These are phyloP conservation scores for Gossypium thurberi DNA, from an alignment of 345 rosid genomes.

Conservation along the genomic window DNA sequence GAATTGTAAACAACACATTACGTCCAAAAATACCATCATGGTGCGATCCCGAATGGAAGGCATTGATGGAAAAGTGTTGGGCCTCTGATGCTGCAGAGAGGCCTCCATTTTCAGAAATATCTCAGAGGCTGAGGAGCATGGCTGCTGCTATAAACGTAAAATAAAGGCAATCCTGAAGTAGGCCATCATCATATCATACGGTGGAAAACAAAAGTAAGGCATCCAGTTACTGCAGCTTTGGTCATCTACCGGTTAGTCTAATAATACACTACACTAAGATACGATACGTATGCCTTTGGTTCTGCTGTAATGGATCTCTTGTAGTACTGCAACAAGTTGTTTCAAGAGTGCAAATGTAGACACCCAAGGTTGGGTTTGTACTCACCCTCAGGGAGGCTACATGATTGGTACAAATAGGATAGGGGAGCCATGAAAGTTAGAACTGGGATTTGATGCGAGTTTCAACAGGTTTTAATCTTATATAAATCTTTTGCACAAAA, in stretches of 20 bases:
- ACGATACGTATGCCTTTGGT: constrained; percentile 13
- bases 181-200: too few relatives aligned
- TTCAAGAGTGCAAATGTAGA: constrained; percentile 13
- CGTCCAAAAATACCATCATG: too few relatives aligned
- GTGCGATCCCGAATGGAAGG: too few relatives aligned
- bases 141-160: too few relatives aligned
- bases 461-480: neutral
- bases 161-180: too few relatives aligned
- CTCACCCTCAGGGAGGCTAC: constrained; percentile 18
- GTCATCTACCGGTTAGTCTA: constrained; percentile 24
- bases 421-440: constrained; percentile 8
- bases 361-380: neutral
- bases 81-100: too few relatives aligned
- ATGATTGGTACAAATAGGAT: neutral
- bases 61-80: too few relatives aligned
- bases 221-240: constrained; percentile 16
- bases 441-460: constrained; percentile 25
- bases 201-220: constrained; percentile 1
- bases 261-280: constrained; percentile 14
- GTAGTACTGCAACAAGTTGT: constrained; percentile 15
- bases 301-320: constrained; percentile 14
- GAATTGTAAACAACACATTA: too few relatives aligned
- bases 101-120: too few relatives aligned
- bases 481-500: neutral
- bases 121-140: too few relatives aligned